Conservation (phyloP, 139 green algal genomes). For the Medakamo hakoo region DNA sequence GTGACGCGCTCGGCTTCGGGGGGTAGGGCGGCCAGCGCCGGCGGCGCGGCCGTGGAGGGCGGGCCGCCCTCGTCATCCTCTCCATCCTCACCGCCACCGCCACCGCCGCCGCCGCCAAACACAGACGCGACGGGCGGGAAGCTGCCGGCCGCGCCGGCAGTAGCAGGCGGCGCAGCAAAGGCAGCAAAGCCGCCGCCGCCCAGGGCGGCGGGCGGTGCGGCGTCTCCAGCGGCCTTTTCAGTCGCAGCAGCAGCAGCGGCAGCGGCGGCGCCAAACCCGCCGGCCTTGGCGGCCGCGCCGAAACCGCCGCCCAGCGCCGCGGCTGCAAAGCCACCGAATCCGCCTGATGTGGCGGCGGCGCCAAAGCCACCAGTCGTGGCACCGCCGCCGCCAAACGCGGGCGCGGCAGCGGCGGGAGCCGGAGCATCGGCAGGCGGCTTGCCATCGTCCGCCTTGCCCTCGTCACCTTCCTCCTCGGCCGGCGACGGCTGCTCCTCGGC, state of each 20-base stretch:
- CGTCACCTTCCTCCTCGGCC: not conserved
- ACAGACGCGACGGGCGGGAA: not conserved
- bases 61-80: too few relatives aligned
- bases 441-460: not conserved
- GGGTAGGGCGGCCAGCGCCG: conserved; percentile 11
- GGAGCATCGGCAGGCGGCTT: not conserved
- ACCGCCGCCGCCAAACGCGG: conserved; percentile 1
- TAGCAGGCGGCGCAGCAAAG: conserved; percentile 1
- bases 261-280: conserved; percentile 9
- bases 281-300: conserved; percentile 1
- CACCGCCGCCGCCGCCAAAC: not conserved
- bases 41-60: not conserved
- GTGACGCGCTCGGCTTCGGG: conserved; percentile 26
- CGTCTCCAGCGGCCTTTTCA: too few relatives aligned
- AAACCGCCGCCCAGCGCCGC: not conserved
- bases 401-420: not conserved
- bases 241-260: not conserved
- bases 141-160: too few relatives aligned
- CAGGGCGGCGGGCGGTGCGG: too few relatives aligned
- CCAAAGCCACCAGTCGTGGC: too few relatives aligned
- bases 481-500: not conserved
- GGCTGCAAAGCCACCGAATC: conserved; percentile 8
- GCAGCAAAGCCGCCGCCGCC: conserved; percentile 5
- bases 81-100: too few relatives aligned
- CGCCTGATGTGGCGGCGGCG: not conserved